These are phyloP conservation scores for Pyrenopolyporus hunteri DNA, from an alignment of 495 filamentous ascomycete genomes.

Conservation along the genomic window DNA sequence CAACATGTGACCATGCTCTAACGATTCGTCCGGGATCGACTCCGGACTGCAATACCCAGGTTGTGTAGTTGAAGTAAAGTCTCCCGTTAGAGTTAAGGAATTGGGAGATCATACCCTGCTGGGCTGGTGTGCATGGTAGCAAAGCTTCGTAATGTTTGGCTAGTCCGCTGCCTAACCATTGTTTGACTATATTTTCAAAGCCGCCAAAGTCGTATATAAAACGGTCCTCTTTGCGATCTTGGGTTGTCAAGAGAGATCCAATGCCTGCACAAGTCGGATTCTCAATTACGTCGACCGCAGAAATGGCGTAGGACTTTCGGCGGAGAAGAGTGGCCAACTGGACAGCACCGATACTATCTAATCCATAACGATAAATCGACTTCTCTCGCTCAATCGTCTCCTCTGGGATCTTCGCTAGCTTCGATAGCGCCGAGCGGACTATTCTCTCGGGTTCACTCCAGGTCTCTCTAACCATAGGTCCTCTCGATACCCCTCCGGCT, in stretches of 20 bases:
- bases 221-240: conserved; percentile 16
- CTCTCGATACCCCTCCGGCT: not conserved
- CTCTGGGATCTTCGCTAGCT: conserved; percentile 57
- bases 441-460: conserved; percentile 59
- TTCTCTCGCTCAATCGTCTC: conserved; percentile 62
- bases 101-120: conserved; percentile 67
- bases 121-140: conserved; percentile 68
- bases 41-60: conserved; percentile 47
- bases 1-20: conserved; percentile 62
- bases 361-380: conserved; percentile 81
- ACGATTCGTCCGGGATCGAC: conserved; percentile 42
- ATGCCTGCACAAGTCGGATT: conserved; percentile 59
- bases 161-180: conserved; percentile 23
- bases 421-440: conserved; percentile 63
- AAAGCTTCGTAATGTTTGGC: conserved; percentile 49
- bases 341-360: conserved; percentile 89
- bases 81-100: conserved; percentile 60
- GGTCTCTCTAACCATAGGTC: conserved; percentile 9
- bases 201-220: conserved; percentile 53
- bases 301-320: conserved; percentile 58
- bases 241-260: conserved; percentile 37
- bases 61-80: conserved; percentile 68
- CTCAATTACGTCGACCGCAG: conserved; percentile 73
- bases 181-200: conserved; percentile 43
- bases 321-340: conserved; percentile 71